Base-by-base conservation (phyloP, 306 rosid genomes). In the Rosa chinensis region DNA sequence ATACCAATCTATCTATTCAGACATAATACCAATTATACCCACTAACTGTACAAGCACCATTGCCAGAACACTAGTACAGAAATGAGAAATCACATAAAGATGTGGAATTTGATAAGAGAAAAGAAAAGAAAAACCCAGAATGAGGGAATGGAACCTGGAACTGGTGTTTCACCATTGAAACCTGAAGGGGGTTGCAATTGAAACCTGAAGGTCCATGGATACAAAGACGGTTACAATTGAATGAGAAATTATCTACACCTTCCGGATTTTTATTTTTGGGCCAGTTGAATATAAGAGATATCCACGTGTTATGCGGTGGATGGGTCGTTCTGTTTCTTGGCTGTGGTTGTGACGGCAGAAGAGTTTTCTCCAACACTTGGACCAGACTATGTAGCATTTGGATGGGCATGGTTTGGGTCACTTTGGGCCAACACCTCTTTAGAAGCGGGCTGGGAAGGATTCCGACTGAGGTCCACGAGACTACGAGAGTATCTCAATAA, bases 41-140 rank as follows among this genome's bases (percentile, higher is more conserved):
- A 77, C 75, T 69, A 80, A 23, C 79, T 66, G 75, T 5, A 59
- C 40, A 25, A 82, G 70, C 43, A 77, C 74, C 86, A 81, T 77
- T 77, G 59, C 44, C 32, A 13, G 10, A 16, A 13, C 23, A 66
- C 39, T 47, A 43, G 69, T n/a, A 43, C 56, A 70, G 13, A 18
- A 42, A 32, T 32, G 37, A 32, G 37, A 32, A 43, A 32, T 35
- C 59, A 59, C 70, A 75, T 44, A 75, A 59, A 25, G 35, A 59
- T 37, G 3, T 75, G 59, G 25, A 75, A 61, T 61, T 44, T 5
- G 58, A 50, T 20, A 9, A 35, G 11, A 6, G 5, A 45, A 25
- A 11, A 6, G 5, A 45, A 25, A 11, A 32, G 37, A 32, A 32
- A 50, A 28, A 45, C 6, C 6, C 56, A 40, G 44, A 44, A 64